These are phyloP conservation scores for Clitoria ternatea DNA, from an alignment of 306 rosid species.

Conservation along the genomic window DNA sequence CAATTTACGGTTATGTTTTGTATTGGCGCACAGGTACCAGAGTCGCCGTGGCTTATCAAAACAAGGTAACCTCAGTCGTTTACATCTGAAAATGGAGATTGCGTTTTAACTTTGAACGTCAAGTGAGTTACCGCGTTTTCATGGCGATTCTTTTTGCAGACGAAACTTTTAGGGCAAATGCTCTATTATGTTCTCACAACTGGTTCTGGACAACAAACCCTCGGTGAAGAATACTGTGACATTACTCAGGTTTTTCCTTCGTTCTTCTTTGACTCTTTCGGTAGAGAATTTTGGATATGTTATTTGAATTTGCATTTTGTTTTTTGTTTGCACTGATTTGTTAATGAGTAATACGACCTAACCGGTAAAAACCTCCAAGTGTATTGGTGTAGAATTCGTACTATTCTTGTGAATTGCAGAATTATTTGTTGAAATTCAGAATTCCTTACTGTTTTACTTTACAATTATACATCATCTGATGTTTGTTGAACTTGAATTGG, in stretches of 20 bases:
- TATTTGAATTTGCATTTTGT: not conserved
- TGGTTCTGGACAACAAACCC: conserved; percentile 93
- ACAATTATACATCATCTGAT: not conserved
- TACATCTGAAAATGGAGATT: not conserved
- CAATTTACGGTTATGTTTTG: not conserved
- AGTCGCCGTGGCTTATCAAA: conserved; percentile 39
- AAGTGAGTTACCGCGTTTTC: not conserved
- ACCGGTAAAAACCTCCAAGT: too few relatives aligned
- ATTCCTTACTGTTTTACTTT: not conserved
- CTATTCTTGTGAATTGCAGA: too few relatives aligned
- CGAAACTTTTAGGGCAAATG: conserved; percentile 87
- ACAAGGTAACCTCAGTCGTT: conserved; percentile 51
- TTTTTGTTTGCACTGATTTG: not conserved
- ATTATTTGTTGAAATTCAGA: too few relatives aligned
- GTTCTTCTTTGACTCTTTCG: not conserved
- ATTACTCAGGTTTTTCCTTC: conserved; percentile 87
- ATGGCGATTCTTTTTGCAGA: conserved; percentile 39
- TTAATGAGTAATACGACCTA: too few relatives aligned
- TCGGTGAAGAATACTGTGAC: conserved; percentile 98
- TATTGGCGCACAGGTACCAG: conserved; percentile 43
- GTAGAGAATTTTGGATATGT: not conserved
- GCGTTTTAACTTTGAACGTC: not conserved
- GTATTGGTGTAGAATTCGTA: too few relatives aligned
- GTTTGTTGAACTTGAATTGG: conserved; percentile 16
- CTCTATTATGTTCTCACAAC: conserved; percentile 88